Evolutionary conservation across 163 green algal species (phyloP).

Genomic region (Volvox carteri): DNA sequence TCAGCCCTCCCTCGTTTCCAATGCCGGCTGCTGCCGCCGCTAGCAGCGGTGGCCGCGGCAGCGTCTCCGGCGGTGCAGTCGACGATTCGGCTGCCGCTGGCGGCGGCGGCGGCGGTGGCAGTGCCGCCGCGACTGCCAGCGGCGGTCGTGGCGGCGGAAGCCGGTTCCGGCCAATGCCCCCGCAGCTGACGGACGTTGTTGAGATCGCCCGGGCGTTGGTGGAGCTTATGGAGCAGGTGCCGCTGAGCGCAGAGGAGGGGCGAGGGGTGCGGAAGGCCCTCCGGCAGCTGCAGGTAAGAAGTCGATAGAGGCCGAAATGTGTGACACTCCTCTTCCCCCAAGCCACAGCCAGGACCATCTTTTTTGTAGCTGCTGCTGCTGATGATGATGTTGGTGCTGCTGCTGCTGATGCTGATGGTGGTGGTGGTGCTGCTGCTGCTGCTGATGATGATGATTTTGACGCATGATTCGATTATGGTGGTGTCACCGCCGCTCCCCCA

Average conservation of each 20-base stretch:
- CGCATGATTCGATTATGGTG: too few relatives aligned
- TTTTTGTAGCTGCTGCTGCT: too few relatives aligned
- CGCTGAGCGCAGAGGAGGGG: neutral
- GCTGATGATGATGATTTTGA: too few relatives aligned
- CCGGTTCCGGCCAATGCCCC: constrained; percentile 6
- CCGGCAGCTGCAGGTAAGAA: constrained; percentile 27
- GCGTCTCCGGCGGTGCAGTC: neutral
- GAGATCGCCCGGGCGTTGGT: constrained; percentile 5
- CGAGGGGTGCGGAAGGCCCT: constrained; percentile 32
- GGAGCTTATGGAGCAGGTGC: constrained; percentile 39
- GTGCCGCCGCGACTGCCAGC: neutral
- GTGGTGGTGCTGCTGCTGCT: too few relatives aligned
- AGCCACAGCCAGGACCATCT: too few relatives aligned
- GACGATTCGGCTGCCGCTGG: neutral
- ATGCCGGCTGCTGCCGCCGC: neutral
- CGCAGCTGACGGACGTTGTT: constrained; percentile 6
- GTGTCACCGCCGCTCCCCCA: too few relatives aligned
- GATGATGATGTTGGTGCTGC: too few relatives aligned
- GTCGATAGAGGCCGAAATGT: neutral
- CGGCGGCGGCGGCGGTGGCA: neutral
- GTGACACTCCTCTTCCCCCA: too few relatives aligned
- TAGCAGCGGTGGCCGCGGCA: constrained; percentile 22
- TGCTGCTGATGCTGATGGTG: too few relatives aligned
- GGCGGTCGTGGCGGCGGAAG: neutral
- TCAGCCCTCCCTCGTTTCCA: neutral